A percentile compares a stretch with the other conserved stretches of the same genome.
These are phyloP conservation scores for Suhomyces bokatorum DNA, from an alignment of 1,139 yeast species.

Conservation along the genomic window DNA sequence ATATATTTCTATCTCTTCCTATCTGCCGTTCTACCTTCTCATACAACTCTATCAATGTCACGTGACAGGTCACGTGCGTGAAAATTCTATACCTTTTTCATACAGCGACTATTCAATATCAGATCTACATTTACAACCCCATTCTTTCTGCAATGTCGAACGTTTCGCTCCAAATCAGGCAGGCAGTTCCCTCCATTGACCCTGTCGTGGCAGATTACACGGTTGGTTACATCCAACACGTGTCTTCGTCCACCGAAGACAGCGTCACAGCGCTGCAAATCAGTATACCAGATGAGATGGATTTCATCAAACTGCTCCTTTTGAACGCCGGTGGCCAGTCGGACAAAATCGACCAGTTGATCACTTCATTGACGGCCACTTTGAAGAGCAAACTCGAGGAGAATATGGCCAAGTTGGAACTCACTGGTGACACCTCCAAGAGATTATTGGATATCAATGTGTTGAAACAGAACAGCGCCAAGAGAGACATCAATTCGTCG, in stretches of 20 bases:
- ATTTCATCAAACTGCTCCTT: constrained; percentile 62
- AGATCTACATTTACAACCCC: no score
- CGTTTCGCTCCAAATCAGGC: constrained; percentile 71
- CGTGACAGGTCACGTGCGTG: neutral
- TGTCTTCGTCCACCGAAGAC: constrained; percentile 73
- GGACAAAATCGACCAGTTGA: constrained; percentile 54
- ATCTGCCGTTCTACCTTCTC: no score
- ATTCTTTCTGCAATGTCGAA: constrained; percentile 41
- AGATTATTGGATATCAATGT: constrained; percentile 72
- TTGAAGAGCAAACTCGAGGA: constrained; percentile 60
- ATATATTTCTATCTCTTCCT: no score
- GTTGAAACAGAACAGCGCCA: constrained; percentile 56
- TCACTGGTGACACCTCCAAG: constrained; percentile 79
- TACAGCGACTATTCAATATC: no score
- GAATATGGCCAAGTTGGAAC: constrained; percentile 68
- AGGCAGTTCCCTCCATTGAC: constrained; percentile 84
- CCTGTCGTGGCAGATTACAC: constrained; percentile 91
- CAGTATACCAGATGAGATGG: constrained; percentile 64
- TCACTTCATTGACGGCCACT: constrained; percentile 45
- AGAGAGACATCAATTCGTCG: constrained; percentile 72
- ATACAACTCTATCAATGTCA: no score
- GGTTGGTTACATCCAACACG: constrained; percentile 81
- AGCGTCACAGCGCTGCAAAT: constrained; percentile 76
- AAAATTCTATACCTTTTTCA: neutral
- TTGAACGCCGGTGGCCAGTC: constrained; percentile 76